Conservation (phyloP, 345 rosid genomes). For the Eucalyptus erythrocorys region DNA sequence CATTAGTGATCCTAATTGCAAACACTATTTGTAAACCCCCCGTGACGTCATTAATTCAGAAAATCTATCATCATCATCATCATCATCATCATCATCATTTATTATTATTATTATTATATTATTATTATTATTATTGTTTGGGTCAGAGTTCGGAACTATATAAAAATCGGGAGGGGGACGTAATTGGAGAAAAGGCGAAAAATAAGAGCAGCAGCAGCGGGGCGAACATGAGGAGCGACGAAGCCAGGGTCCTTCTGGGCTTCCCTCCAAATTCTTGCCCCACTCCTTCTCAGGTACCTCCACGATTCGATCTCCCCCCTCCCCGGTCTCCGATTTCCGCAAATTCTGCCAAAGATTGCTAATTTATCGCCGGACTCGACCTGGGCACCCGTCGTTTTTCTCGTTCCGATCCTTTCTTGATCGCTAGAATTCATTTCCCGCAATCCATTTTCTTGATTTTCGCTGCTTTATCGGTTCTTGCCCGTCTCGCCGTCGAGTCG, state of each 20-base stretch:
- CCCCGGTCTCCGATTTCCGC: neutral
- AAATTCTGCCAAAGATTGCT: neutral
- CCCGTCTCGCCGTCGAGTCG: neutral
- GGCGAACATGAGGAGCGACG: constrained; percentile 58
- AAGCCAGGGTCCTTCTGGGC: constrained; percentile 66
- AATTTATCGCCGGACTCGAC: neutral
- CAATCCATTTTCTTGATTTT: neutral
- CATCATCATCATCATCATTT: neutral
- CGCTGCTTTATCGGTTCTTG: neutral
- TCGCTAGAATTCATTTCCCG: neutral
- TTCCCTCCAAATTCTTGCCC: constrained; percentile 65
- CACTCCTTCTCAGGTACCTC: constrained; percentile 41
- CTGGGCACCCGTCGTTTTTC: neutral
- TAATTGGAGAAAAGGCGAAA: neutral
- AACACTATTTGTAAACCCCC: neutral
- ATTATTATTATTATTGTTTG: neutral
- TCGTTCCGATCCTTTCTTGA: neutral
- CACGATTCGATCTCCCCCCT: neutral
- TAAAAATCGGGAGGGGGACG: neutral
- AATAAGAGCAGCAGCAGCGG: neutral
- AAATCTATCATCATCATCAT: neutral
- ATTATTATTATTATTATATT: no score
- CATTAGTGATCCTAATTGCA: neutral
- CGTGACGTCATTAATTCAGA: neutral
- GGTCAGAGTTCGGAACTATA: neutral